phyloP scores from a whole-genome alignment of 164 flowering plant genomes.

The Stephania cephalantha region DNA sequence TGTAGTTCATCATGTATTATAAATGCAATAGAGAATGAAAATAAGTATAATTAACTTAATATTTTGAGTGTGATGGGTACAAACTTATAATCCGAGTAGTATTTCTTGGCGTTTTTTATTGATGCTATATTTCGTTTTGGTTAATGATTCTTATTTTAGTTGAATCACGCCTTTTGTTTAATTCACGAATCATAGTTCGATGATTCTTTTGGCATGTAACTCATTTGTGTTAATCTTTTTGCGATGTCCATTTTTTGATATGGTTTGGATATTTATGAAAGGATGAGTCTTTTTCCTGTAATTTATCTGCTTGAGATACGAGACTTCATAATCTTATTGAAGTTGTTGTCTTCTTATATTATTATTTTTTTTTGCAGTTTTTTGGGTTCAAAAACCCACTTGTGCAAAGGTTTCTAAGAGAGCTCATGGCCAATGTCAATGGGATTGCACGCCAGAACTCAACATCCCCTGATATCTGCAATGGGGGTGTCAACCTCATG shows the following conservation, averaged over 20 bases:
- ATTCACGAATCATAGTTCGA: not conserved
- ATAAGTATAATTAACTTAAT: no score
- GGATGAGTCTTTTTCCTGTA: not conserved
- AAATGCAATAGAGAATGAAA: no score
- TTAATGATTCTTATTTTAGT: not conserved
- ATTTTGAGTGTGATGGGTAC: no score
- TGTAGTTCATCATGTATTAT: no score
- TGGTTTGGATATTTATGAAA: not conserved
- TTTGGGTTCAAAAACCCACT: conserved; percentile 87
- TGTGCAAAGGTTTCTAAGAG: conserved; percentile 79
- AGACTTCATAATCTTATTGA: no score
- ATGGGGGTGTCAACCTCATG: conserved; percentile 20
- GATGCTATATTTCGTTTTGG: not conserved
- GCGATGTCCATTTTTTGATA: not conserved
- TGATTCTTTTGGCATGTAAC: not conserved
- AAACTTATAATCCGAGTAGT: no score
- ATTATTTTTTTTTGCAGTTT: conserved; percentile 45
- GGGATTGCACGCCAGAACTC: conserved; percentile 36
- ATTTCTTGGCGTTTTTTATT: not conserved
- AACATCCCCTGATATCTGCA: conserved; percentile 25
- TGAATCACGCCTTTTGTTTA: not conserved
- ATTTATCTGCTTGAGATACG: conserved; percentile 1
- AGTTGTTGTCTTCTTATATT: not conserved
- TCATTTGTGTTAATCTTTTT: not conserved
- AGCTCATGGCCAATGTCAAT: conserved; percentile 57